Evolutionary conservation across 2,329 filamentous ascomycete species (phyloP).

Genomic region (Claviceps digitariae): DNA sequence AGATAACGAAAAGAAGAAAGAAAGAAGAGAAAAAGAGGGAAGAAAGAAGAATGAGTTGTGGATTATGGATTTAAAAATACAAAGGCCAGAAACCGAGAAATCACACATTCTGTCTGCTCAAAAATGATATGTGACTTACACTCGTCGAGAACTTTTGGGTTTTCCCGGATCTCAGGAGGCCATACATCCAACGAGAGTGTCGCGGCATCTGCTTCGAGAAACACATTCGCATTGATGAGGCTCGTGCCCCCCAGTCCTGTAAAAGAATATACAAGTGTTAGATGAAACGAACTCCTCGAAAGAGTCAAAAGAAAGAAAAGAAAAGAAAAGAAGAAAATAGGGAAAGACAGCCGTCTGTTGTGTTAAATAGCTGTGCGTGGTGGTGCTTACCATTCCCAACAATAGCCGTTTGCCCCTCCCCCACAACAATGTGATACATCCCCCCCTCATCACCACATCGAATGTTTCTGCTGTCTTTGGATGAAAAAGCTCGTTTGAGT

Average conservation of each 20-base stretch:
- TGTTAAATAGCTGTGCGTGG: conserved; percentile 5
- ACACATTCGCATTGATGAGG: conserved; percentile 55
- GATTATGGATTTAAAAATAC: too few relatives aligned
- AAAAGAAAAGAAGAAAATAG: neutral
- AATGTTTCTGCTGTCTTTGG: conserved; percentile 24
- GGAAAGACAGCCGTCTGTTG: too few relatives aligned
- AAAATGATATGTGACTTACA: too few relatives aligned
- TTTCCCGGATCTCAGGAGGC: conserved; percentile 41
- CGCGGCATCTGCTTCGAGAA: conserved; percentile 42
- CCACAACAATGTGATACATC: conserved; percentile 49
- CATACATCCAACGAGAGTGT: conserved; percentile 41
- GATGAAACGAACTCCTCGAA: too few relatives aligned
- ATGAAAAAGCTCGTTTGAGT: conserved; percentile 13
- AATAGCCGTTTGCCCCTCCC: conserved; percentile 49
- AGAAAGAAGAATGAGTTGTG: too few relatives aligned
- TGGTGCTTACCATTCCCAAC: conserved; percentile 36
- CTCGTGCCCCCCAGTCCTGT: conserved; percentile 48
- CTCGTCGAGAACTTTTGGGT: conserved; percentile 25
- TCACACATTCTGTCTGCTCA: too few relatives aligned
- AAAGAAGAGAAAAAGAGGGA: too few relatives aligned
- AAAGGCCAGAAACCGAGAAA: too few relatives aligned
- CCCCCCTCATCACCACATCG: conserved; percentile 42
- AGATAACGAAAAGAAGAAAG: too few relatives aligned
- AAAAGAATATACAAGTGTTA: neutral
- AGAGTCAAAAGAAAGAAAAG: neutral